Evolutionary conservation across 1,139 yeast species (phyloP), one percentile per base, ranked within the genome.

Genomic region (Candida neerlandica): DNA sequence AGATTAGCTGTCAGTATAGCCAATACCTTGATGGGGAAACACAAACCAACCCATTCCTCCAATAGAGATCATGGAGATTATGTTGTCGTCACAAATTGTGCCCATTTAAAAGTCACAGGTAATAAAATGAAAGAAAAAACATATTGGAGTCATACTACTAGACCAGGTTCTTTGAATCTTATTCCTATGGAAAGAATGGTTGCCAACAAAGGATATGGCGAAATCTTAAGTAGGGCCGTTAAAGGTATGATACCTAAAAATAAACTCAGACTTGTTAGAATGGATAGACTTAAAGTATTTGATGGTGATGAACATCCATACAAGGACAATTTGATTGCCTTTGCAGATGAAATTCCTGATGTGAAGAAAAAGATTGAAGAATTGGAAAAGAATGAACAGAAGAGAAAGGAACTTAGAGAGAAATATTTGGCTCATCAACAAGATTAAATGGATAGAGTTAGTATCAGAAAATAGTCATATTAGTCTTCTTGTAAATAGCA

Each of bases 161-260:
- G 89, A 62, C 98, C 98, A 2, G 99, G 99, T 48, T 85, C 92
- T 33, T 81, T 94, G 61, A 87, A 88, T 60, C 83, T 89, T 60
- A 80, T 85, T 45, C 85, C 97, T 21, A 87, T 94, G 96, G 85
- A 85, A 55, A 84, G 82, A 55, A 73, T 92, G 70, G 81, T 84
- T 49, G 82, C 78, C 50, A 86, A 91, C 67, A 85, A 86, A 63
- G 99, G 99, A 11, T 88, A 85, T 60, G 85, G 89, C 16, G 99
- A 92, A 65, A 73, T 91, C 16, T 73, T 94, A 58, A 81, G 71
- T 60, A 82, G 88, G 61, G 98, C 99, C 0, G 99, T 94, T 7
- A 86, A 89, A 57, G 96, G 96, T 51, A 94, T 94, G 99, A 77
- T 94, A 51, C 99, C 99, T 39, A 91, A 90, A 71, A 92, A 94